Conservation (phyloP, 208 protist genomes). For the Tritrichomonas foetus region DNA sequence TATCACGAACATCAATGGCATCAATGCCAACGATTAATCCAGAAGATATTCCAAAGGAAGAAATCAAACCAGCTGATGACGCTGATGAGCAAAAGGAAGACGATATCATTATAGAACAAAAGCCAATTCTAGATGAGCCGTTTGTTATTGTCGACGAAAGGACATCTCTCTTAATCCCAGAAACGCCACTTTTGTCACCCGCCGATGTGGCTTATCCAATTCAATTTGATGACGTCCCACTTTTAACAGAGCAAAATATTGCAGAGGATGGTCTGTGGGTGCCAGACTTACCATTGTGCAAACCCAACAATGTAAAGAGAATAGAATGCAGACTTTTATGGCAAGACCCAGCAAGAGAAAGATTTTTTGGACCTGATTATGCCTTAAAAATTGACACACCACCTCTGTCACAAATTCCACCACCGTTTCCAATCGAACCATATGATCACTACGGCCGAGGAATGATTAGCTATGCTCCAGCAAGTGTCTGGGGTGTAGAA, state of each 20-base stretch:
- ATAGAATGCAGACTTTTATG: not conserved
- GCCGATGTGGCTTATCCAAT: not conserved
- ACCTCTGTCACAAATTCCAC: not conserved
- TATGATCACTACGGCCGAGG: not conserved
- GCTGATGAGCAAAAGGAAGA: not conserved
- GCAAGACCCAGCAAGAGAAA: not conserved
- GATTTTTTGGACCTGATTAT: not conserved
- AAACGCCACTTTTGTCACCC: not conserved
- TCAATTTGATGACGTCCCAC: not conserved
- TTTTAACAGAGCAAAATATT: not conserved
- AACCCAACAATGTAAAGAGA: not conserved
- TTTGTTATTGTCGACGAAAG: not conserved
- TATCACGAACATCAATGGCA: no score
- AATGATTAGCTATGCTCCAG: not conserved
- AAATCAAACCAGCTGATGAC: not conserved
- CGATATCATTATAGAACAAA: not conserved
- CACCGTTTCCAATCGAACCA: conserved; percentile 32
- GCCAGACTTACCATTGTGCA: conserved; percentile 29
- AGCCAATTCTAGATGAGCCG: not conserved
- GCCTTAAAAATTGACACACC: not conserved
- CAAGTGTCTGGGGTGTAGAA: not conserved
- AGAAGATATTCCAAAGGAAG: not conserved
- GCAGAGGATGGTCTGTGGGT: conserved; percentile 29
- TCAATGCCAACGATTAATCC: not conserved
- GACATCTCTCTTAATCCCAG: not conserved